Base-by-base conservation (phyloP, 306 rosid species). In the Dicorynia guianensis region DNA sequence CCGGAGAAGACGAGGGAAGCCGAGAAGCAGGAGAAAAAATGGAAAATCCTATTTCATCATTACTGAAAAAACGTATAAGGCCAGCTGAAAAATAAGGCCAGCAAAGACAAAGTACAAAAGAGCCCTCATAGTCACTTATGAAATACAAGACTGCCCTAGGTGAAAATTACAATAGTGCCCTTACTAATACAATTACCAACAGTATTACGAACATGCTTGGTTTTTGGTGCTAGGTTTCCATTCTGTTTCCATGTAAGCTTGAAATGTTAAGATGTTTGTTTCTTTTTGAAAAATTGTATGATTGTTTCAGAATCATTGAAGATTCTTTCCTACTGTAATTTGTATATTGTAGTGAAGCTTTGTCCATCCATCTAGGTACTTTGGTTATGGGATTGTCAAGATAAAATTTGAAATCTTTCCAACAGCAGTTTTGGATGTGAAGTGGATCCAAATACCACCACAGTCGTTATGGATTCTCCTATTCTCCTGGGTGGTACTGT, bases 401-500 rank as follows among this genome's bases (percentile, higher is more conserved):
- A 47, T 38, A 42, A 20, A 67, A 47, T 20, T 64, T 63, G 34
- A 56, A 18, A 15, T 35, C 39, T 57, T 44, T 72, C 46, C 18
- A 69, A 9, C 67, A 67, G 4, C 54, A 70, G 34, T 70, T 57
- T 49, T 52, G 72, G 57, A 63, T 58, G 63, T 67, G 75, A 50
- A 34, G 58, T 49, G 72, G 81, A 78, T 73, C 74, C 76, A 78
- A 86, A 47, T 76, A 46, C 69, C 68, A 18, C 52, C 15, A 58
- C 70, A 43, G 61, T 61, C 67, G 30, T 55, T 20, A 81, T 84
- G 91, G 91, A 81, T 64, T 81, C 86, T 76, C 53, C 84, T 39
- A 44, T 55, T 66, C 60, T 72, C 6, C 38, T 79, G 81, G 81
- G 67, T 14, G 72, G 60, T 56, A 15, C 86, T 69, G 64, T 75